A percentile compares a stretch with the other conserved stretches of the same genome.
Conservation (phyloP, 2,329 filamentous ascomycete species). For the Didymella arachidicola region DNA sequence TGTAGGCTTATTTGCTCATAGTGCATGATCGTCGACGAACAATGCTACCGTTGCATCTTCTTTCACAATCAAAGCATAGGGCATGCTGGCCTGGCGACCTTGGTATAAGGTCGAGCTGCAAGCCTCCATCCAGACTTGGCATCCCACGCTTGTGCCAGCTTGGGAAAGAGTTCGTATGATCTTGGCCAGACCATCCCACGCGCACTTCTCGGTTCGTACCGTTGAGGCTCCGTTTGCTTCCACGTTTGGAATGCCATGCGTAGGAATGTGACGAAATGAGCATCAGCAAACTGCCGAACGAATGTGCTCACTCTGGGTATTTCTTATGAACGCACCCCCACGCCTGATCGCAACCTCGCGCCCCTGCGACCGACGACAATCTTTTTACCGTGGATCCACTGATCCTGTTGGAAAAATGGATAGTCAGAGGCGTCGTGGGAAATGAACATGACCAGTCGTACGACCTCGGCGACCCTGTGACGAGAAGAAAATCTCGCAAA, state of each 20-base stretch:
- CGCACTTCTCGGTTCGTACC: slow-evolving; percentile 7
- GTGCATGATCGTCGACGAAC: neutral
- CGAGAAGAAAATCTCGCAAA: neutral
- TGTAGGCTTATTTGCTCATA: neutral
- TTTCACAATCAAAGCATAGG: neutral
- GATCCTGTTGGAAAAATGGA: neutral
- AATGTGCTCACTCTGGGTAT: neutral
- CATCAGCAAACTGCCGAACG: slow-evolving; percentile 7
- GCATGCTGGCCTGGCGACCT: neutral
- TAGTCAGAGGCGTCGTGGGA: neutral
- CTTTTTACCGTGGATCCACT: neutral
- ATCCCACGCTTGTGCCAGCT: slow-evolving; percentile 3
- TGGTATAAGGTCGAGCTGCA: slow-evolving; percentile 8
- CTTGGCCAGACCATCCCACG: slow-evolving; percentile 6
- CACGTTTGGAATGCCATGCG: slow-evolving; percentile 1
- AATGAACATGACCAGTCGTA: neutral
- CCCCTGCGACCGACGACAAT: neutral
- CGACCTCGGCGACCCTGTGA: slow-evolving; percentile 7
- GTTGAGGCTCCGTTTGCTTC: slow-evolving; percentile 9
- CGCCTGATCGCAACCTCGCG: neutral
- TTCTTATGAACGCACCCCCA: slow-evolving; percentile 3
- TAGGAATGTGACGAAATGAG: slow-evolving; percentile 8
- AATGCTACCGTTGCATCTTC: slow-evolving; percentile 1
- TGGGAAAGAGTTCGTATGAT: slow-evolving; percentile 6
- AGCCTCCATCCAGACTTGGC: slow-evolving; percentile 4